phyloP scores from a whole-genome alignment of 164 flowering plant genomes.

The Vitis rotundifolia region DNA sequence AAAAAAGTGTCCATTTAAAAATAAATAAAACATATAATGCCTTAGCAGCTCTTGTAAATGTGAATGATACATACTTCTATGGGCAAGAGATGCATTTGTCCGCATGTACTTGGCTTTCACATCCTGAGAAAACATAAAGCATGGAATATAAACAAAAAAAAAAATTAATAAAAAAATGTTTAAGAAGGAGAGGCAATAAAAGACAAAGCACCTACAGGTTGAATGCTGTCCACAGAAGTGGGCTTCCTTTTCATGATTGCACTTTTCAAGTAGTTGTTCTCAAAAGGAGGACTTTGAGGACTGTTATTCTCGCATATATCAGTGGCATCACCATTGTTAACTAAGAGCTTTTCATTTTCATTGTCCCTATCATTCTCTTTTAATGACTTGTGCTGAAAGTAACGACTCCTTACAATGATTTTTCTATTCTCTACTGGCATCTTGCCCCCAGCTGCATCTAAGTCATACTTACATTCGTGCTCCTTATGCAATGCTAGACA shows the following conservation, averaged over 20 bases:
- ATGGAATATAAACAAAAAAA: background rate
- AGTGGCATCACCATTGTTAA: conserved; percentile 13
- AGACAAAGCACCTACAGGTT: conserved; percentile 29
- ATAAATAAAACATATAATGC: background rate
- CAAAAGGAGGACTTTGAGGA: conserved; percentile 11
- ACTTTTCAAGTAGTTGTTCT: conserved; percentile 13
- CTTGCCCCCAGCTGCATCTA: conserved; percentile 29
- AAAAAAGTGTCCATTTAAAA: background rate
- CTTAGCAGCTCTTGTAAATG: background rate
- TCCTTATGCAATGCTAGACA: conserved; percentile 37
- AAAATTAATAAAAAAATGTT: background rate
- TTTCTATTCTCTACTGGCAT: conserved; percentile 27
- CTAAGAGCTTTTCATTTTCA: conserved; percentile 22
- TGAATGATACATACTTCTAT: conserved; percentile 28
- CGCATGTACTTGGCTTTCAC: conserved; percentile 23
- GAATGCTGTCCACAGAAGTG: conserved; percentile 14
- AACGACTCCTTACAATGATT: conserved; percentile 52
- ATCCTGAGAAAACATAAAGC: conserved; percentile 33
- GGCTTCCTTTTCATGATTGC: conserved; percentile 42
- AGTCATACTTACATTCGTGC: conserved; percentile 15
- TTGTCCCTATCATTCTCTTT: conserved; percentile 24
- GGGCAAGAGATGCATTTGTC: conserved; percentile 18
- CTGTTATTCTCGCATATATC: conserved; percentile 10
- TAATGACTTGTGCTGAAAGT: conserved; percentile 46
- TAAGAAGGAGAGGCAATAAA: background rate